Conservation (phyloP, 1,139 yeast species). For the Chernovozyma sophiae-reginae region DNA sequence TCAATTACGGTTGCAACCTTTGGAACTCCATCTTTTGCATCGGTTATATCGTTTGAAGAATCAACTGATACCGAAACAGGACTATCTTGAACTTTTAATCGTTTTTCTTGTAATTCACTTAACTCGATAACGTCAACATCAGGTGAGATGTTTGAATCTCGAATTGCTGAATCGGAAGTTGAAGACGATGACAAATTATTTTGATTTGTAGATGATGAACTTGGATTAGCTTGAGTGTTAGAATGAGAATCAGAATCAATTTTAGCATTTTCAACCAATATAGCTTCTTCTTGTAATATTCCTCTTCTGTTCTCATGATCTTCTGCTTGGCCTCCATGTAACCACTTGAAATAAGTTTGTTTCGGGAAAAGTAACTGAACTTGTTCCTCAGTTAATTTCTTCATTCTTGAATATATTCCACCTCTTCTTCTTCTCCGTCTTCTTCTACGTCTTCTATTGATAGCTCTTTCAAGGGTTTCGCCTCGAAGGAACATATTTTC, state of each 20-base stretch:
- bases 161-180: background rate
- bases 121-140: background rate
- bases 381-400: slow-evolving; percentile 54
- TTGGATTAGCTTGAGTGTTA: background rate
- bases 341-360: slow-evolving; percentile 59
- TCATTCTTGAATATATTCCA: slow-evolving; percentile 43
- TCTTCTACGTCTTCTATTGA: slow-evolving; percentile 15
- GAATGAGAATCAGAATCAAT: background rate
- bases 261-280: background rate
- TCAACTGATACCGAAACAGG: background rate
- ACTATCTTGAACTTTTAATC: background rate
- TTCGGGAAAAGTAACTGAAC: slow-evolving; percentile 65
- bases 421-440: slow-evolving; percentile 34
- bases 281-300: slow-evolving; percentile 31
- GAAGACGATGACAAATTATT: background rate
- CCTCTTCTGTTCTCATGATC: slow-evolving; percentile 33
- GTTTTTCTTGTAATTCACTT: background rate
- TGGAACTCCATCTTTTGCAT: background rate
- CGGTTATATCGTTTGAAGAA: background rate
- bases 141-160: background rate
- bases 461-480: slow-evolving; percentile 27
- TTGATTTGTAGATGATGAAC: background rate
- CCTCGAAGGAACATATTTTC: slow-evolving; percentile 28
- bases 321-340: slow-evolving; percentile 50
- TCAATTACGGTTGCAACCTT: background rate